Percentiles rank a stretch among this genome's conserved stretches.
phyloP scores from a whole-genome alignment of 225 moss, liverwort and hornwort species.

The Polytrichum commune region DNA sequence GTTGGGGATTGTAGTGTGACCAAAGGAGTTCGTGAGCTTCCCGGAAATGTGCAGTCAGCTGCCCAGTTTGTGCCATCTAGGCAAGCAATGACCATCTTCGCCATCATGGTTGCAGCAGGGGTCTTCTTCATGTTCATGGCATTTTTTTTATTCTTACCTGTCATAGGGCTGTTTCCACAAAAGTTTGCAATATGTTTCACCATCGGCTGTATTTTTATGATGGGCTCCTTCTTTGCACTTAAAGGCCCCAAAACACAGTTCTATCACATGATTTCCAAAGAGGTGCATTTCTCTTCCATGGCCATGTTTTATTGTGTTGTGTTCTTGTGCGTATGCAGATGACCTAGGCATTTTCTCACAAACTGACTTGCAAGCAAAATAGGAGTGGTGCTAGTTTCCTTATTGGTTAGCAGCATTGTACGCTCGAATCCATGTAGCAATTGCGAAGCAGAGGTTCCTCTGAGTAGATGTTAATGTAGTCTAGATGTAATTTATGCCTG shows the following conservation, averaged over 20 bases:
- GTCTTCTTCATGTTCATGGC: constrained; percentile 86
- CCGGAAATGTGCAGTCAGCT: constrained; percentile 76
- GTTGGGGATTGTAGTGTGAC: constrained; percentile 54
- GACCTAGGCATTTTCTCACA: too few species aligned
- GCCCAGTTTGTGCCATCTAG: constrained; percentile 79
- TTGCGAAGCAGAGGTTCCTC: too few species aligned
- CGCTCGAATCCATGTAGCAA: too few species aligned
- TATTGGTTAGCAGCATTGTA: too few species aligned
- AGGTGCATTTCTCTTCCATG: constrained; percentile 44
- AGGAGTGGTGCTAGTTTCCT: too few species aligned
- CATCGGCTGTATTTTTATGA: constrained; percentile 86
- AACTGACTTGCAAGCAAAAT: too few species aligned
- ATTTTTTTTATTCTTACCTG: constrained; percentile 79
- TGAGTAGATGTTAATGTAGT: too few species aligned
- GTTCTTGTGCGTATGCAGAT: too few species aligned
- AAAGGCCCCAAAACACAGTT: constrained; percentile 94
- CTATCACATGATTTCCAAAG: constrained; percentile 84
- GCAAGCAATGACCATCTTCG: constrained; percentile 71
- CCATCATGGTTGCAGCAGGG: constrained; percentile 79
- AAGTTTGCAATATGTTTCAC: constrained; percentile 96
- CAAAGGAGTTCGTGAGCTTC: constrained; percentile 78
- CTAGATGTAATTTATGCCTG: too few species aligned
- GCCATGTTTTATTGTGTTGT: background rate
- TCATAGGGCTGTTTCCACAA: constrained; percentile 67
- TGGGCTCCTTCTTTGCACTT: constrained; percentile 90